Evolutionary conservation across 2,329 filamentous ascomycete genomes (phyloP).

Genomic region (Calonectria naviculata): DNA sequence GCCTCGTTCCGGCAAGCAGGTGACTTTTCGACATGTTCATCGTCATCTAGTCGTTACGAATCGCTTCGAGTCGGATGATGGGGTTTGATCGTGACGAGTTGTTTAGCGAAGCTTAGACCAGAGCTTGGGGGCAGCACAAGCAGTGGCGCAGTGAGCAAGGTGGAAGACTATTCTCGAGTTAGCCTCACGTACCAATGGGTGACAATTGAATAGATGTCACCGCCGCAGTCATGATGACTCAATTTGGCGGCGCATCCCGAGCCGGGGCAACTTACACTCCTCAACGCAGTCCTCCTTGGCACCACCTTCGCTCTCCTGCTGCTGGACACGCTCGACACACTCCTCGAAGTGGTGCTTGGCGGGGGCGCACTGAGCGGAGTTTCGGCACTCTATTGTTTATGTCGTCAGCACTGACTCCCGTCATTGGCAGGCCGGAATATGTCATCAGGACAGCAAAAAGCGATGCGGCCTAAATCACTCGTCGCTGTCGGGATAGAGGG

Average conservation of each 20-base stretch:
- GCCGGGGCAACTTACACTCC: constrained; percentile 82
- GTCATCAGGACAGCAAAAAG: constrained; percentile 21
- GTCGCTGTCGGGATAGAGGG: constrained; percentile 12
- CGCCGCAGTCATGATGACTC: constrained; percentile 18
- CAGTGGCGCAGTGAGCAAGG: constrained; percentile 92
- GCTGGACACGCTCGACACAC: constrained; percentile 89
- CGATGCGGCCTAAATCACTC: constrained; percentile 32
- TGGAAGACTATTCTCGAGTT: constrained; percentile 82
- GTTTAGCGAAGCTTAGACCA: constrained; percentile 91
- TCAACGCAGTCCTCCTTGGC: constrained; percentile 96
- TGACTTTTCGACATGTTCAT: constrained; percentile 38
- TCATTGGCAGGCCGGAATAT: constrained; percentile 10
- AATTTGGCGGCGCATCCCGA: background rate
- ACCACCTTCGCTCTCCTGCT: constrained; percentile 73
- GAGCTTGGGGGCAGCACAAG: constrained; percentile 96
- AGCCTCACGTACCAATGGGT: constrained; percentile 16
- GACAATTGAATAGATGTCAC: background rate
- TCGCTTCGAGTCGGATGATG: constrained; percentile 30
- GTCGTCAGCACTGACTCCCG: constrained; percentile 32
- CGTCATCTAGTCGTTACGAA: constrained; percentile 35
- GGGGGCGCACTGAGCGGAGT: constrained; percentile 85
- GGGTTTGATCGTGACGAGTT: constrained; percentile 17
- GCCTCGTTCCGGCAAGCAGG: constrained; percentile 36
- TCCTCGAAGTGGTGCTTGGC: constrained; percentile 99
- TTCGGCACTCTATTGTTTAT: constrained; percentile 79